Conservation (phyloP, 768 basidiomycete genomes). For the Lentinula lateritia region DNA sequence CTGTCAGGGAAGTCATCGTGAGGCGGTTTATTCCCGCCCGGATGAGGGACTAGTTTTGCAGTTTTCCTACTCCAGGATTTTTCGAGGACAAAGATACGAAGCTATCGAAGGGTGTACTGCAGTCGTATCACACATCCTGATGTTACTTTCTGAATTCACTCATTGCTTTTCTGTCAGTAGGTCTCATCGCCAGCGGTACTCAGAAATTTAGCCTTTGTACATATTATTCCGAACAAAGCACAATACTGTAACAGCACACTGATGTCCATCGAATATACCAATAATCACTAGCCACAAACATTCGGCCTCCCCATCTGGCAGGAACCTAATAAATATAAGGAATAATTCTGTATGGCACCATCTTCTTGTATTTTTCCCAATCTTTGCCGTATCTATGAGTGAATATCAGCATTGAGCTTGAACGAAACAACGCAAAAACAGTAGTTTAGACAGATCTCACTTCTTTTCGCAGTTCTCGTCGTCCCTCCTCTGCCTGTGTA, state of each 20-base stretch:
- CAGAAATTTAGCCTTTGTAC: neutral
- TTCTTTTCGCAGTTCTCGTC: constrained; percentile 89
- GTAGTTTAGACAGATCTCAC: constrained; percentile 33
- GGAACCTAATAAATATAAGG: constrained; percentile 69
- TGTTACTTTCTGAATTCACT: too few species aligned
- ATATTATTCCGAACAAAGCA: neutral
- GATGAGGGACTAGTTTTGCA: constrained; percentile 66
- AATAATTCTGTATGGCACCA: constrained; percentile 83
- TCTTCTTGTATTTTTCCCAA: constrained; percentile 85
- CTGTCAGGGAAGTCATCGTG: constrained; percentile 78
- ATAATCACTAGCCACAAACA: neutral
- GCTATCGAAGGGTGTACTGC: too few species aligned
- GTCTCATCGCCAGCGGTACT: too few species aligned
- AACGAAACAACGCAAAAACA: neutral
- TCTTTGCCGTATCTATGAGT: constrained; percentile 79
- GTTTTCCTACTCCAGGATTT: too few species aligned
- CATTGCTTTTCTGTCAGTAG: too few species aligned
- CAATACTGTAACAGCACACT: neutral
- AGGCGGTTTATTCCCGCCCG: constrained; percentile 87
- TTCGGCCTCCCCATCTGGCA: neutral
- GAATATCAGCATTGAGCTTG: neutral
- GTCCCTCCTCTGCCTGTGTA: constrained; percentile 87
- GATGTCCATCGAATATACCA: neutral
- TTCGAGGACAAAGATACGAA: too few species aligned
- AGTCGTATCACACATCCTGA: too few species aligned